These are phyloP conservation scores for Peltaster fructicola DNA, from an alignment of 2,329 filamentous ascomycete species.

Conservation along the genomic window DNA sequence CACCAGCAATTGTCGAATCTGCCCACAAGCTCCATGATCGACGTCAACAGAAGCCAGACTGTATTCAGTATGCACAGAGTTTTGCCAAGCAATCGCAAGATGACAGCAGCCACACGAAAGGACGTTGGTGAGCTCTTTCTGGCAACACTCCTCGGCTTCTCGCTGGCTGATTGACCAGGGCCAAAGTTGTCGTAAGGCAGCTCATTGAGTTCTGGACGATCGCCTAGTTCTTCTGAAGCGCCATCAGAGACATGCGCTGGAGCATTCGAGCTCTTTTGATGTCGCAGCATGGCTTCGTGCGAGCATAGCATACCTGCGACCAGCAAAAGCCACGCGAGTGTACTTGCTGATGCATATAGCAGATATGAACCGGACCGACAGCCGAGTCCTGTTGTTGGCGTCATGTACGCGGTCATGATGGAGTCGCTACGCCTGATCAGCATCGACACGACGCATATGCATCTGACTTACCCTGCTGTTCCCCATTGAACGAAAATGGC, in stretches of 20 bases:
- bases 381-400: constrained; percentile 10
- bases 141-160: too few species aligned
- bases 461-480: too few species aligned
- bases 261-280: too few species aligned
- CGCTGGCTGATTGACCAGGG: too few species aligned
- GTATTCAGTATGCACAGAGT: constrained; percentile 10
- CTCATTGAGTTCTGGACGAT: too few species aligned
- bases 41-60: constrained; percentile 9
- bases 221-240: too few species aligned
- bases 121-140: constrained; percentile 5
- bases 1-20: constrained; percentile 12
- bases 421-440: too few species aligned
- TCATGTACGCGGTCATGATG: constrained; percentile 11
- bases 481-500: constrained; percentile 13
- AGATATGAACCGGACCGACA: constrained; percentile 9
- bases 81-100: constrained; percentile 8
- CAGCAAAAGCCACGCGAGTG: constrained; percentile 8
- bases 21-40: constrained; percentile 9
- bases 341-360: constrained; percentile 8
- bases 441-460: too few species aligned
- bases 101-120: constrained; percentile 8
- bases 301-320: constrained; percentile 8
- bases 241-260: too few species aligned
- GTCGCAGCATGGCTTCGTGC: constrained; percentile 9
- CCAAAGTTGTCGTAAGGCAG: too few species aligned